Conservation (phyloP, 768 basidiomycete species). For the Megacollybia marginata region DNA sequence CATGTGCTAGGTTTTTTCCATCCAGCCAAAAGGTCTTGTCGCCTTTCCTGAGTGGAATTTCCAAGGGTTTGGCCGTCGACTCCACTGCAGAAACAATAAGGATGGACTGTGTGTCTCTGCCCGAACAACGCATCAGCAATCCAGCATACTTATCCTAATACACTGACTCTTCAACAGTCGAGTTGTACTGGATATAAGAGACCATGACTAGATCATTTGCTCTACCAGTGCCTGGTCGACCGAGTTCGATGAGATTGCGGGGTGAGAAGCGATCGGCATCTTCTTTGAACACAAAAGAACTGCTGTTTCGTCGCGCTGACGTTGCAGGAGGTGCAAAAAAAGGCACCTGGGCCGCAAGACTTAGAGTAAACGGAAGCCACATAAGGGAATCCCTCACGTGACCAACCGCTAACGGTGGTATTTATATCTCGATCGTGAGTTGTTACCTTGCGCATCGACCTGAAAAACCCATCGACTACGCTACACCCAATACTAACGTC, state of each 20-base stretch:
- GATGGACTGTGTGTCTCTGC: slow-evolving; percentile 66
- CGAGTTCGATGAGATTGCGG: slow-evolving; percentile 60
- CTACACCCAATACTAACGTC: too few relatives aligned
- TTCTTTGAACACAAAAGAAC: too few relatives aligned
- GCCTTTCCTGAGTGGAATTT: slow-evolving; percentile 57
- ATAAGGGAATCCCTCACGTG: too few relatives aligned
- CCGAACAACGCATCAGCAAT: too few relatives aligned
- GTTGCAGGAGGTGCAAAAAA: too few relatives aligned
- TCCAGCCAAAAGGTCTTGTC: slow-evolving; percentile 80
- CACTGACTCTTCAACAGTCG: slow-evolving; percentile 67
- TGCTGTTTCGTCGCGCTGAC: too few relatives aligned
- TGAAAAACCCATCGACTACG: too few relatives aligned
- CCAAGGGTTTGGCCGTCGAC: slow-evolving; percentile 35
- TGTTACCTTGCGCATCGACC: too few relatives aligned
- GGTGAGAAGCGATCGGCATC: slow-evolving; percentile 54
- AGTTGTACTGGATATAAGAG: slow-evolving; percentile 59
- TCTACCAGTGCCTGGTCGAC: slow-evolving; percentile 58
- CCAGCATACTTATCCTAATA: background rate
- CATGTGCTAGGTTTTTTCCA: slow-evolving; percentile 60
- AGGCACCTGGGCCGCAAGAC: too few relatives aligned
- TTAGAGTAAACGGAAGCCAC: too few relatives aligned
- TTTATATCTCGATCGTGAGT: too few relatives aligned
- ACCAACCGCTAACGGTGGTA: too few relatives aligned
- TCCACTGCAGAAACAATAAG: slow-evolving; percentile 51
- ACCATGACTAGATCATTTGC: slow-evolving; percentile 68